Percentiles rank a stretch among this genome's conserved stretches.
Evolutionary conservation across 306 rosid genomes (phyloP).

Genomic region (Inga leiocalycina): DNA sequence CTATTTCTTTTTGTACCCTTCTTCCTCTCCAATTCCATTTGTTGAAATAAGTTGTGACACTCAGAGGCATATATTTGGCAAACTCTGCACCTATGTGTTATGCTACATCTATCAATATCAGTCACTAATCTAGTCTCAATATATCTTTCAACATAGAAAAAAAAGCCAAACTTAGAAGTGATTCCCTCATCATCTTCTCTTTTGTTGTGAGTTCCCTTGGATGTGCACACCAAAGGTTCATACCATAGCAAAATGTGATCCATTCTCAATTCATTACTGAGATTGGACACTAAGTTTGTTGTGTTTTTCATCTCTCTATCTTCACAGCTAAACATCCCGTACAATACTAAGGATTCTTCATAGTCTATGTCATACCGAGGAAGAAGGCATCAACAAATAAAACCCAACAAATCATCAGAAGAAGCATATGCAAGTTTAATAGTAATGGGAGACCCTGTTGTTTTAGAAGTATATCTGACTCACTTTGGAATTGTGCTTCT

Average conservation of each 20-base stretch:
- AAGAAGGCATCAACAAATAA: background rate
- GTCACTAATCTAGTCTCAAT: background rate
- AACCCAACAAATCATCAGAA: background rate
- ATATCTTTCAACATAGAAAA: background rate
- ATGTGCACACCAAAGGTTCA: background rate
- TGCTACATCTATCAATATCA: background rate
- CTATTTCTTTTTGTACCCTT: background rate
- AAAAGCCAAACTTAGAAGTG: background rate
- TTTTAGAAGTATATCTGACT: background rate
- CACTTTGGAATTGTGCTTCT: background rate
- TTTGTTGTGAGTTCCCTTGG: background rate
- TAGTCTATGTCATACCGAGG: background rate
- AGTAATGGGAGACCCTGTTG: background rate
- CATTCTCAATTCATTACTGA: background rate
- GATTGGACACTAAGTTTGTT: background rate
- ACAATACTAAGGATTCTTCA: background rate
- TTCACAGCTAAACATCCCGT: background rate
- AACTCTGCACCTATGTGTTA: background rate
- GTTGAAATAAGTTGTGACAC: background rate
- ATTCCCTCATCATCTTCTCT: background rate
- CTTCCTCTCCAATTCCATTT: background rate
- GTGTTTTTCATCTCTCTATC: background rate
- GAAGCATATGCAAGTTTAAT: background rate
- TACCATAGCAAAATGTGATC: background rate
- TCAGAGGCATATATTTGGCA: background rate